These are phyloP conservation scores for Trichoderma sp. DNA, from an alignment of 2,329 filamentous ascomycete genomes.

Conservation along the genomic window DNA sequence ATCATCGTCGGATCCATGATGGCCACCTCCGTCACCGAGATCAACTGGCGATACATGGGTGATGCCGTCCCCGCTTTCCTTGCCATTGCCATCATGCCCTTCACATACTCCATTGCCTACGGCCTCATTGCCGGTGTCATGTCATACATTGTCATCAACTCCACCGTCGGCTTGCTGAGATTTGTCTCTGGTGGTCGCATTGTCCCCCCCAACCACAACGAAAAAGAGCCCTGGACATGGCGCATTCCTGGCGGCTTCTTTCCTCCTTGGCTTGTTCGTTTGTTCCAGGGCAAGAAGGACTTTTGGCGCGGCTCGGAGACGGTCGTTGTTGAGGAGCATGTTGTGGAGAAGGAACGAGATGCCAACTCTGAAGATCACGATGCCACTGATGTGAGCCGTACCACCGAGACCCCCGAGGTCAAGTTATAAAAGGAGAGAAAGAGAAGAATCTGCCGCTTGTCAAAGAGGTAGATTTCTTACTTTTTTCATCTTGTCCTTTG, in stretches of 20 bases:
- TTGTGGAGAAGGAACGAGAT: conserved; percentile 29
- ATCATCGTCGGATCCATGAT: conserved; percentile 88
- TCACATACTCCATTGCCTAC: conserved; percentile 87
- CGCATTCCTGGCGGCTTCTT: conserved; percentile 74
- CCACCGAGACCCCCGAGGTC: conserved; percentile 3
- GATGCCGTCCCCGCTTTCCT: conserved; percentile 85
- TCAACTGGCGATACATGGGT: conserved; percentile 87
- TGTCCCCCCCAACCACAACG: conserved; percentile 72
- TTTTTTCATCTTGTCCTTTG: neutral
- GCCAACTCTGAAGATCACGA: conserved; percentile 32
- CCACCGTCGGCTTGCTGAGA: conserved; percentile 69
- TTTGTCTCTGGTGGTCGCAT: conserved; percentile 69
- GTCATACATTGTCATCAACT: conserved; percentile 77
- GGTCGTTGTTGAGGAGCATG: conserved; percentile 27
- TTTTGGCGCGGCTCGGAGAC: conserved; percentile 63
- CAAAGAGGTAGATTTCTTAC: neutral
- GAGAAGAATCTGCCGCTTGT: neutral
- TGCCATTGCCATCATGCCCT: conserved; percentile 84
- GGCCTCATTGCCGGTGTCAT: conserved; percentile 81
- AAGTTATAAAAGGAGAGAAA: conserved; percentile 16
- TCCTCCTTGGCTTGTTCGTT: conserved; percentile 72
- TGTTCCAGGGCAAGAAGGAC: conserved; percentile 68
- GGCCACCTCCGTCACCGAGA: conserved; percentile 75
- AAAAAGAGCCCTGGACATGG: conserved; percentile 82
- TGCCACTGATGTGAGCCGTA: conserved; percentile 26